These are phyloP conservation scores for Fistulifera pelliculosa DNA, from an alignment of 108 stramenopile genomes.

Conservation along the genomic window DNA sequence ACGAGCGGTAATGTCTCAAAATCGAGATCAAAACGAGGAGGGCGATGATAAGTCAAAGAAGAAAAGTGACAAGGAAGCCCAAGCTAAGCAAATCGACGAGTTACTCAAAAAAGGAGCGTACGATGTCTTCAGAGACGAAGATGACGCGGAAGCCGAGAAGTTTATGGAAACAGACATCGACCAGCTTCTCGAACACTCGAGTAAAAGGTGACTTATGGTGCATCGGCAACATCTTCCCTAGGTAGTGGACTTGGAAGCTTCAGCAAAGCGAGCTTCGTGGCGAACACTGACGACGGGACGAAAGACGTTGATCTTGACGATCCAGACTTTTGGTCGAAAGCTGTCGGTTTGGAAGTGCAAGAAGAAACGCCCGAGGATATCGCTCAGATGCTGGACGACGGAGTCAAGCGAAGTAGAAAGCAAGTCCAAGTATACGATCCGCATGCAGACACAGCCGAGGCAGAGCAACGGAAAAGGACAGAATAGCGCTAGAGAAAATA, in stretches of 20 bases:
- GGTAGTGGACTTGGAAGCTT: slow-evolving; percentile 72
- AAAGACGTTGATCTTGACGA: slow-evolving; percentile 91
- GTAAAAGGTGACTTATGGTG: slow-evolving; percentile 74
- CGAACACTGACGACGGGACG: slow-evolving; percentile 69
- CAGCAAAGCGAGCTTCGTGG: slow-evolving; percentile 88
- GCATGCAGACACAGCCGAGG: slow-evolving; percentile 43
- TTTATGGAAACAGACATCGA: slow-evolving; percentile 90
- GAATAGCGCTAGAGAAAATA: slow-evolving; percentile 34
- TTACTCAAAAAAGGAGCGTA: slow-evolving; percentile 82
- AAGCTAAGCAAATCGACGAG: slow-evolving; percentile 76
- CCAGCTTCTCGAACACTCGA: slow-evolving; percentile 68
- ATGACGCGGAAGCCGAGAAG: slow-evolving; percentile 70
- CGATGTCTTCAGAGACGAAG: slow-evolving; percentile 76
- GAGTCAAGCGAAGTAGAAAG: slow-evolving; percentile 63
- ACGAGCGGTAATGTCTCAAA: slow-evolving; percentile 89
- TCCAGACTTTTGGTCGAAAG: slow-evolving; percentile 88
- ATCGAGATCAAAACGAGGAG: slow-evolving; percentile 49
- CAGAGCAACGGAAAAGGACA: slow-evolving; percentile 57
- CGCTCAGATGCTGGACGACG: slow-evolving; percentile 65
- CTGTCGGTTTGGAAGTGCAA: slow-evolving; percentile 68
- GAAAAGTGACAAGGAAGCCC: slow-evolving; percentile 53
- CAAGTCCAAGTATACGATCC: slow-evolving; percentile 77
- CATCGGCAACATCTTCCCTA: slow-evolving; percentile 32
- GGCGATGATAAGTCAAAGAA: slow-evolving; percentile 40
- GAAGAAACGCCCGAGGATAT: slow-evolving; percentile 60